phyloP scores from a whole-genome alignment of 495 filamentous ascomycete species.

The Bacidia rubella region DNA sequence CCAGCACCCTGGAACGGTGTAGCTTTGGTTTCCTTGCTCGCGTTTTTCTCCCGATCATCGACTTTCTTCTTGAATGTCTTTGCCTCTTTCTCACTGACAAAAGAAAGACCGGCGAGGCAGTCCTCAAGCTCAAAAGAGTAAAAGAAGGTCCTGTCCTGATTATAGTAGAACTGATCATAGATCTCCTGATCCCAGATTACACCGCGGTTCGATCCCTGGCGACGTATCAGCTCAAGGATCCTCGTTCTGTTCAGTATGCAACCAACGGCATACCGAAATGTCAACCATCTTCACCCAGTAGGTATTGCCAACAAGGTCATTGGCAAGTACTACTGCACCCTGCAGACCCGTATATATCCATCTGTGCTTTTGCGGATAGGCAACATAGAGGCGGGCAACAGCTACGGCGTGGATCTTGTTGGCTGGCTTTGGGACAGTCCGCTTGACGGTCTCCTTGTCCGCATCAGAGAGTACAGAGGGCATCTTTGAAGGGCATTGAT shows the following conservation, averaged over 20 bases:
- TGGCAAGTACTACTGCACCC: conserved; percentile 82
- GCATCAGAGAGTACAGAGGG: conserved; percentile 78
- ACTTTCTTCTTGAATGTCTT: conserved; percentile 90
- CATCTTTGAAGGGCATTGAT: conserved; percentile 40
- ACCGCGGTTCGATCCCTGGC: conserved; percentile 61
- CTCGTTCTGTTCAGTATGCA: background rate
- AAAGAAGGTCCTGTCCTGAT: conserved; percentile 93
- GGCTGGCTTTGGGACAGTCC: conserved; percentile 74
- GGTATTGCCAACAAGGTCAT: conserved; percentile 87
- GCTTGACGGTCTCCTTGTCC: conserved; percentile 86
- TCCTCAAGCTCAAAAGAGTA: conserved; percentile 92
- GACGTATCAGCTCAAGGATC: conserved; percentile 1
- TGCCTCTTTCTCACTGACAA: conserved; percentile 92
- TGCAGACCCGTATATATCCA: conserved; percentile 94
- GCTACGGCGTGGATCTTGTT: conserved; percentile 95
- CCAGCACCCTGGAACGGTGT: conserved; percentile 53
- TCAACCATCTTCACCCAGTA: conserved; percentile 97
- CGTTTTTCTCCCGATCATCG: conserved; percentile 84
- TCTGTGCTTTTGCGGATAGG: conserved; percentile 70
- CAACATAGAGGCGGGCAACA: conserved; percentile 87
- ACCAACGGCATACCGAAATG: conserved; percentile 57
- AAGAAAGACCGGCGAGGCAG: conserved; percentile 78
- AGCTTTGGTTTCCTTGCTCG: conserved; percentile 66
- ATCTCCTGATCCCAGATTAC: conserved; percentile 99
- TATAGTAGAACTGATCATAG: conserved; percentile 86